These are phyloP conservation scores for Tolypocladium capitatum DNA, from an alignment of 2,329 filamentous ascomycete genomes.

Conservation along the genomic window DNA sequence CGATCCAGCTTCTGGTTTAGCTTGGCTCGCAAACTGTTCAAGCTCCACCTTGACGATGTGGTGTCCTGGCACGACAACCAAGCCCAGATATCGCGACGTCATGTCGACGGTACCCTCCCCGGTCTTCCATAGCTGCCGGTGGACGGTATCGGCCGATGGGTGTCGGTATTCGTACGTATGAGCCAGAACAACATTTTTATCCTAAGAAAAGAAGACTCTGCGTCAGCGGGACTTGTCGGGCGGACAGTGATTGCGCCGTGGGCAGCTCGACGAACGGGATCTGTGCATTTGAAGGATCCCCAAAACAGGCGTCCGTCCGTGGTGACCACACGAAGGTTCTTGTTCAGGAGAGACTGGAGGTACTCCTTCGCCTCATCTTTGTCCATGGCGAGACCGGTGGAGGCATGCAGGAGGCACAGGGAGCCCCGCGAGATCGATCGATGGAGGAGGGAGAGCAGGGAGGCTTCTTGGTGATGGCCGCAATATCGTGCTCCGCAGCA, in stretches of 20 bases:
- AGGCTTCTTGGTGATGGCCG: background rate
- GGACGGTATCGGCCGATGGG: constrained; percentile 40
- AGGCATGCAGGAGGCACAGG: background rate
- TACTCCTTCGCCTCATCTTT: constrained; percentile 41
- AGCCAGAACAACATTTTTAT: constrained; percentile 76
- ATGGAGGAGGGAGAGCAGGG: background rate
- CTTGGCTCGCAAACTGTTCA: constrained; percentile 56
- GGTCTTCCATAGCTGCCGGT: constrained; percentile 17
- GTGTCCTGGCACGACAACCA: constrained; percentile 79
- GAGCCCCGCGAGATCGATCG: background rate
- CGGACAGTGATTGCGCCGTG: background rate
- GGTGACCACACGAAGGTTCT: constrained; percentile 65
- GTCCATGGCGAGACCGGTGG: constrained; percentile 22
- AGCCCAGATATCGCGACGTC: constrained; percentile 73
- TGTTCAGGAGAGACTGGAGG: constrained; percentile 57
- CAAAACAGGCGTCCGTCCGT: constrained; percentile 81
- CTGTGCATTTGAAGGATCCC: constrained; percentile 87
- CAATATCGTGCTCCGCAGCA: background rate
- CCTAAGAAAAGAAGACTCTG: constrained; percentile 33
- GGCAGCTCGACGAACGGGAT: constrained; percentile 48
- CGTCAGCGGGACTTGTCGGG: background rate
- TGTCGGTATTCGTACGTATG: constrained; percentile 82
- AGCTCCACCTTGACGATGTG: constrained; percentile 81
- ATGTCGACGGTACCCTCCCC: constrained; percentile 46
- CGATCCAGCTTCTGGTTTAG: constrained; percentile 10